Conservation (phyloP, 768 basidiomycete genomes). For the Suillus sp. region DNA sequence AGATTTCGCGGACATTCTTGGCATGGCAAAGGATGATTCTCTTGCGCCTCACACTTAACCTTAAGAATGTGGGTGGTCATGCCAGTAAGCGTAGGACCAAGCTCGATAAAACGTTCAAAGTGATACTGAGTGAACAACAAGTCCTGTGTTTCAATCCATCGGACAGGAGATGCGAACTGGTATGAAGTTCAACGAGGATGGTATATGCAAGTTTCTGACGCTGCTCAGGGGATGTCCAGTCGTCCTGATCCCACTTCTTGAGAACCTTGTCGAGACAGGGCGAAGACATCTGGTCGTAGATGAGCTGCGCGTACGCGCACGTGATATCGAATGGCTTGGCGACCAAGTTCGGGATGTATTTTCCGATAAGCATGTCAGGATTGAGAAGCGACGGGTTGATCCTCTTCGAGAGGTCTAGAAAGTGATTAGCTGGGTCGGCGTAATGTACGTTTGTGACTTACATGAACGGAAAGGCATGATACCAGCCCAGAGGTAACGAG, state of each 20-base stretch:
- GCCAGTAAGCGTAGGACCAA: constrained; percentile 94
- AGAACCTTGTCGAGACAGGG: constrained; percentile 95
- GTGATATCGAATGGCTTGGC: constrained; percentile 84
- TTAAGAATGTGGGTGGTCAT: constrained; percentile 91
- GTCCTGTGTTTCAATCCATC: constrained; percentile 99
- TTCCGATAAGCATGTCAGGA: constrained; percentile 91
- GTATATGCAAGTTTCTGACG: constrained; percentile 94
- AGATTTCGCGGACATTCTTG: constrained; percentile 96
- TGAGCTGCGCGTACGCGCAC: constrained; percentile 87
- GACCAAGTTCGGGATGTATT: constrained; percentile 97
- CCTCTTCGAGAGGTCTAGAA: constrained; percentile 91
- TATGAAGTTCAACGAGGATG: constrained; percentile 98
- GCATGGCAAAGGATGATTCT: constrained; percentile 92
- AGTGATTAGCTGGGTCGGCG: constrained; percentile 3
- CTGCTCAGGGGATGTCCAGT: constrained; percentile 79
- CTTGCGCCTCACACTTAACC: constrained; percentile 89
- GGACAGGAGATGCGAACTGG: constrained; percentile 98
- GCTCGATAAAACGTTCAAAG: constrained; percentile 93
- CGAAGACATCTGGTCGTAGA: constrained; percentile 96
- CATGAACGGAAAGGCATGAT: constrained; percentile 97
- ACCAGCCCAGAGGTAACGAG: constrained; percentile 98
- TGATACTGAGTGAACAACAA: constrained; percentile 81
- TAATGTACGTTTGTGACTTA: constrained; percentile 42
- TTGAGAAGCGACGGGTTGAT: constrained; percentile 90
- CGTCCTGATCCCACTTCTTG: constrained; percentile 88